phyloP scores from a whole-genome alignment of 2,329 filamentous ascomycete species.

The Emmonsiellopsis sp. region DNA sequence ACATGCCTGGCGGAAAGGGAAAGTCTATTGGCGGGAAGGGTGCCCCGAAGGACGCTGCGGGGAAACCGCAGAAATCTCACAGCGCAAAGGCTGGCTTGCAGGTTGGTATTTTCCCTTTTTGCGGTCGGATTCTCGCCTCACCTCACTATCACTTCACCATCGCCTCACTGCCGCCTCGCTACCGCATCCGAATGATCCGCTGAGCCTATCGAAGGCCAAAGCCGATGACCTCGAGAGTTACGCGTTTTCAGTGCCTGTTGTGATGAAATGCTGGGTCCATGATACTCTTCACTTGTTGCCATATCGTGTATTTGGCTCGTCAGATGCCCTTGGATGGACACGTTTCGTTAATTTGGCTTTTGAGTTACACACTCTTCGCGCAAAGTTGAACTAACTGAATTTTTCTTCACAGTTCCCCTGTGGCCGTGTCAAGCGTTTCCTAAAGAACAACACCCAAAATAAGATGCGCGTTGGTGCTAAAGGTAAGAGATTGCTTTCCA shows the following conservation, averaged over 20 bases:
- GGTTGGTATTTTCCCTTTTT: conserved; percentile 50
- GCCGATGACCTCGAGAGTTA: neutral
- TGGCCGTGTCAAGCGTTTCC: conserved; percentile 98
- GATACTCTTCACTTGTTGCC: neutral
- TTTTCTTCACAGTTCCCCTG: conserved; percentile 70
- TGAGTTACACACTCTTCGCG: conserved; percentile 1
- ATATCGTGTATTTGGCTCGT: neutral
- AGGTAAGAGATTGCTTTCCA: conserved; percentile 29
- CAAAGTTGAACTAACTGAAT: conserved; percentile 21
- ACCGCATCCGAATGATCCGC: neutral
- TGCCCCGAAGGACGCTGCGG: conserved; percentile 69
- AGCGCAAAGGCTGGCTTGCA: conserved; percentile 90
- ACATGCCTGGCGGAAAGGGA: conserved; percentile 84
- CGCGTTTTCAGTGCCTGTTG: conserved; percentile 2
- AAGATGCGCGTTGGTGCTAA: conserved; percentile 99
- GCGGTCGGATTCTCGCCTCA: neutral
- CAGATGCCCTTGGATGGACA: neutral
- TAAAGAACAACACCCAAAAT: conserved; percentile 98
- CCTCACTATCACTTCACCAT: no score
- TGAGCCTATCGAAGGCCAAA: neutral
- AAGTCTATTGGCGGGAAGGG: conserved; percentile 87
- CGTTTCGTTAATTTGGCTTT: neutral
- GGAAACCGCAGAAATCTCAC: conserved; percentile 88
- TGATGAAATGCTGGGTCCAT: neutral
- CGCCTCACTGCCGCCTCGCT: neutral